Percentiles rank a stretch among this genome's conserved stretches.
phyloP scores from a whole-genome alignment of 164 flowering plant genomes.

The Berberis thunbergii region DNA sequence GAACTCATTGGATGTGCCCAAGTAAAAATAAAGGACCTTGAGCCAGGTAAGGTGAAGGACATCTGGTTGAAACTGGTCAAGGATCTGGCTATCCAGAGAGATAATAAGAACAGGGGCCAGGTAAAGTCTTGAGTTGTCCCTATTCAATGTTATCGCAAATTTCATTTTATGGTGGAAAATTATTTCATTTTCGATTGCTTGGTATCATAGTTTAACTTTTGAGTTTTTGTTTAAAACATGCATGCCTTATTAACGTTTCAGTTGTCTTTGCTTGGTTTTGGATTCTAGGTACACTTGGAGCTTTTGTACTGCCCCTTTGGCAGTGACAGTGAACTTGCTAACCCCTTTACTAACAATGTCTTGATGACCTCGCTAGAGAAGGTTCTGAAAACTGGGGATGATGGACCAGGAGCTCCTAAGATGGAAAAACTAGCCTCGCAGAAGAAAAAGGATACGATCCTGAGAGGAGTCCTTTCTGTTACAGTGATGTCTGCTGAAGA shows the following conservation, averaged over 20 bases:
- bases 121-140: slow-evolving; percentile 25
- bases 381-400: slow-evolving; percentile 55
- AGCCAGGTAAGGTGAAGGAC: slow-evolving; percentile 96
- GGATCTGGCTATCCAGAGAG: slow-evolving; percentile 92
- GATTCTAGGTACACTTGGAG: slow-evolving; percentile 83
- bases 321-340: slow-evolving; percentile 51
- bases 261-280: not conserved
- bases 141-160: not conserved
- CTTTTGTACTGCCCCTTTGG: slow-evolving; percentile 78
- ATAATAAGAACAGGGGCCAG: slow-evolving; percentile 86
- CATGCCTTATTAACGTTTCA: too few species aligned
- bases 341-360: slow-evolving; percentile 52
- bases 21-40: slow-evolving; percentile 50
- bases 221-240: too few species aligned
- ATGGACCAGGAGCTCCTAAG: slow-evolving; percentile 41
- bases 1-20: slow-evolving; percentile 90
- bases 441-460: slow-evolving; percentile 62
- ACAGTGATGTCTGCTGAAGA: slow-evolving; percentile 91
- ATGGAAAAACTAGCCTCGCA: slow-evolving; percentile 23
- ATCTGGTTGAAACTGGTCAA: slow-evolving; percentile 94
- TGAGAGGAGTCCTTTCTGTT: slow-evolving; percentile 89
- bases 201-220: too few species aligned
- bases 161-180: too few species aligned
- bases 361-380: slow-evolving; percentile 88
- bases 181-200: too few species aligned